Base-by-base conservation (phyloP, 1,284 basidiomycete genomes). In the Mrakiaceae sp. region DNA sequence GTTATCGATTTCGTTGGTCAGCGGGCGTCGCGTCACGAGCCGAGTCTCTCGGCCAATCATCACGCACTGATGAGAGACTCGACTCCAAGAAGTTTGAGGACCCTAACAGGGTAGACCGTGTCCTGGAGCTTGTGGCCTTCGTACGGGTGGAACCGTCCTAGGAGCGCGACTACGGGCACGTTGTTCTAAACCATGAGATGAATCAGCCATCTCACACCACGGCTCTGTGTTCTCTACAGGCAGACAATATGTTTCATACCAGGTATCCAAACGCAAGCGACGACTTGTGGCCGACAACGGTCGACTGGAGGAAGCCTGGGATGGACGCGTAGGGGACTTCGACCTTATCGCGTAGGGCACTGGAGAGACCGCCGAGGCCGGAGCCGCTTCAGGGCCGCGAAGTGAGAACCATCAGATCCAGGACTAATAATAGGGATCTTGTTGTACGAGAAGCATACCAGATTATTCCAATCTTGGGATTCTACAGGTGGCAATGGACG, bases 211-310 rank as follows among this genome's bases (percentile, higher is more conserved):
- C 27, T 27, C 27, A 27, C 27, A 27, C 27, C 27, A 27, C 27
- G 2, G 27, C 27, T 27, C 27, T 27, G 27, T 27, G 27, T 27
- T 27, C 27, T 27, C 27, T 27, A 27, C 27, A 27, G 27, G 27
- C 27, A 27, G 27, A 27, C 27, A 27, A 27, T 27, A 27, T 27
- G 27, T 27, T 27, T 27, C 27, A 27, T 27, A 27, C 27, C 27
- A 90, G 77, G 50, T 84, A 75, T 4, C 89, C 89, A 75, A 92
- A 90, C 0, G 87, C 88, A 16, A 92, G 79, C 7, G 79, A 75
- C 66, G 87, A 88, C 74, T 83, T 82, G 71, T 92, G 90, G 27
- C 90, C 90, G 40, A 75, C 76, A 9, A 90, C 89, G 14, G 53
- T 54, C 5, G 62, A 47, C 49, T 59, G 51, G 6, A 66, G 53